A percentile compares a stretch with the other conserved stretches of the same genome.
These are phyloP conservation scores for Athelia psychrophila DNA, from an alignment of 1,284 basidiomycete species.

Conservation along the genomic window DNA sequence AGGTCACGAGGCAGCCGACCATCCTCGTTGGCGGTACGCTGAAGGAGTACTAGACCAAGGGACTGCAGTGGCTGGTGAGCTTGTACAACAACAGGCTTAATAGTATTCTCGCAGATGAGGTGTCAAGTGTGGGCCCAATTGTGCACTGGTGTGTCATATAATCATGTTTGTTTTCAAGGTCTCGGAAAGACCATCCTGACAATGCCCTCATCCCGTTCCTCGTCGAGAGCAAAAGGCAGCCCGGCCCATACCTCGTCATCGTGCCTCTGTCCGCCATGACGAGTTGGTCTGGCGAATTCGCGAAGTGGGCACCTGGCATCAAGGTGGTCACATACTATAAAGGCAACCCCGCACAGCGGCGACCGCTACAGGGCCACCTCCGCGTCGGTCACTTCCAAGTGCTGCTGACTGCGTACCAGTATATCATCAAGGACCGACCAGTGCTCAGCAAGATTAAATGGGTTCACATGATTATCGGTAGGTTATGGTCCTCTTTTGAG, in stretches of 20 bases:
- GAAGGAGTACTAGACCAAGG: slow-evolving; percentile 93
- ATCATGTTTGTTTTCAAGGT: slow-evolving; percentile 54
- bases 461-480: slow-evolving; percentile 97
- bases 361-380: slow-evolving; percentile 71
- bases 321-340: slow-evolving; percentile 91
- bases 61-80: slow-evolving; percentile 98
- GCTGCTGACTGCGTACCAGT: slow-evolving; percentile 96
- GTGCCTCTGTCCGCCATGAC: slow-evolving; percentile 98
- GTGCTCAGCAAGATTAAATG: slow-evolving; percentile 92
- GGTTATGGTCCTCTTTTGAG: slow-evolving; percentile 16
- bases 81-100: slow-evolving; percentile 98
- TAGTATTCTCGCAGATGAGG: slow-evolving; percentile 97
- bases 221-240: slow-evolving; percentile 89
- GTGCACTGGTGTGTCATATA: background rate
- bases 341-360: slow-evolving; percentile 84
- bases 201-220: slow-evolving; percentile 94
- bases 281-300: slow-evolving; percentile 97
- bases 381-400: slow-evolving; percentile 90
- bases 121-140: slow-evolving; percentile 55
- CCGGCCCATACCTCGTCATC: slow-evolving; percentile 96
- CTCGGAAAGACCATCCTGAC: slow-evolving; percentile 96
- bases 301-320: slow-evolving; percentile 94
- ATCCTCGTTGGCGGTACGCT: slow-evolving; percentile 84
- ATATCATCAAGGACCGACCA: slow-evolving; percentile 97
- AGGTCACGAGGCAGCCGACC: slow-evolving; percentile 77